These are phyloP conservation scores for Kodamaea kaohsiungensis DNA, from an alignment of 805 yeast species.

Conservation along the genomic window DNA sequence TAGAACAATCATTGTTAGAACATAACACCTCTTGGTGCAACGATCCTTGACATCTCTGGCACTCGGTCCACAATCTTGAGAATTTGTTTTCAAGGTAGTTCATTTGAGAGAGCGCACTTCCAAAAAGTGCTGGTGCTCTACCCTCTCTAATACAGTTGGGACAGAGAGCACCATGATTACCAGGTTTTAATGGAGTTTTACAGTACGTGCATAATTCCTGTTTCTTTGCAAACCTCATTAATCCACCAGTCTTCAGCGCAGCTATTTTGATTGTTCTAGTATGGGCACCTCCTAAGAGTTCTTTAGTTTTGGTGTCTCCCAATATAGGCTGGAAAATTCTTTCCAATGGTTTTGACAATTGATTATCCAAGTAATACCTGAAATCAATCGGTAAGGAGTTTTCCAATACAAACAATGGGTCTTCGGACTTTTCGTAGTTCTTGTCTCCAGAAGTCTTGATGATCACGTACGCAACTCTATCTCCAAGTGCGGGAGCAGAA, in stretches of 20 bases:
- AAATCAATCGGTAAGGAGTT: constrained; percentile 93
- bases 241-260: constrained; percentile 80
- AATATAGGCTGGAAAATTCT: constrained; percentile 94
- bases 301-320: constrained; percentile 81
- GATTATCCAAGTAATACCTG: constrained; percentile 90
- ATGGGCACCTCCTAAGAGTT: constrained; percentile 79
- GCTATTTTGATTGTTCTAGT: constrained; percentile 74
- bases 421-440: constrained; percentile 95
- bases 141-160: constrained; percentile 71
- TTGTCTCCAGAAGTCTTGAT: constrained; percentile 75
- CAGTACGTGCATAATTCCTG: constrained; percentile 89
- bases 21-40: constrained; percentile 95
- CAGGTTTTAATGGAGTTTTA: constrained; percentile 67
- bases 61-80: constrained; percentile 93
- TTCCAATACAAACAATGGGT: constrained; percentile 90
- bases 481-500: constrained; percentile 95
- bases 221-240: constrained; percentile 89
- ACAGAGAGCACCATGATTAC: constrained; percentile 74
- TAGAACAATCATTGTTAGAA: constrained; percentile 95
- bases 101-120: constrained; percentile 77
- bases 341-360: constrained; percentile 85
- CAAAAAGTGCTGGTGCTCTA: constrained; percentile 64
- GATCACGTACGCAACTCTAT: constrained; percentile 96
- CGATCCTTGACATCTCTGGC: constrained; percentile 97
- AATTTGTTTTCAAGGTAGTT: constrained; percentile 79